Percentiles rank a stretch among this genome's conserved stretches.
phyloP scores from a whole-genome alignment of 768 basidiomycete genomes.

The Tephrocybe sp. region DNA sequence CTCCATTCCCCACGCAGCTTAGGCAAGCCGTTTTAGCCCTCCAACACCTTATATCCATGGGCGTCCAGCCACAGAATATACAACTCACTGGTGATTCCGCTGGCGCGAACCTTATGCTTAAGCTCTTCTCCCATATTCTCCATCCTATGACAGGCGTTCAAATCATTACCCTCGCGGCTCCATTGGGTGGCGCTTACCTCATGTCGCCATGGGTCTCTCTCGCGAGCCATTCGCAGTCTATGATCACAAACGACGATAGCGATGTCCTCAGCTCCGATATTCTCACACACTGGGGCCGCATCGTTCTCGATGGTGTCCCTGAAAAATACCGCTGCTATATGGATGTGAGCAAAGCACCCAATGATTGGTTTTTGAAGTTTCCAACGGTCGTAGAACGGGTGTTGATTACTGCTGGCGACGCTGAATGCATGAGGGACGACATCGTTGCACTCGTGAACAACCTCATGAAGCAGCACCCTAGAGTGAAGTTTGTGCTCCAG shows the following conservation, averaged over 20 bases:
- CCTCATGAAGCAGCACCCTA: slow-evolving; percentile 19
- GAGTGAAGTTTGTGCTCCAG: slow-evolving; percentile 27
- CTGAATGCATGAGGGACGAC: slow-evolving; percentile 34
- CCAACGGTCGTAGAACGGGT: slow-evolving; percentile 31
- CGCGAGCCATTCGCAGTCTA: slow-evolving; percentile 14
- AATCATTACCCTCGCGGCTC: slow-evolving; percentile 13
- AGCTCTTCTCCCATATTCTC: slow-evolving; percentile 30
- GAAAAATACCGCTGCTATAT: slow-evolving; percentile 26
- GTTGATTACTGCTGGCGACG: slow-evolving; percentile 34
- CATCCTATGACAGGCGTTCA: slow-evolving; percentile 25
- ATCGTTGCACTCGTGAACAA: slow-evolving; percentile 25
- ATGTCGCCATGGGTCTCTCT: slow-evolving; percentile 33
- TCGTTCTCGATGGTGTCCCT: slow-evolving; percentile 17
- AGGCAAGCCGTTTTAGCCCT: too few species aligned
- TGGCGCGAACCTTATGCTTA: too few species aligned
- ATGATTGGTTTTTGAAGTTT: slow-evolving; percentile 32
- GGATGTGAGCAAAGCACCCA: slow-evolving; percentile 30
- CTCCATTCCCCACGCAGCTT: too few species aligned
- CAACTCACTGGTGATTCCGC: too few species aligned
- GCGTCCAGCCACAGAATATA: too few species aligned
- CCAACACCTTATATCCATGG: too few species aligned
- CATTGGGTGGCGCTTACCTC: slow-evolving; percentile 24
- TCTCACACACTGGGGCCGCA: slow-evolving; percentile 16
- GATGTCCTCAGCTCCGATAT: slow-evolving; percentile 18
- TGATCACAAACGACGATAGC: slow-evolving; percentile 14